Percentiles rank a stretch among this genome's conserved stretches.
phyloP scores from a whole-genome alignment of 2,329 filamentous ascomycete species.

The Annulohypoxylon truncatum region DNA sequence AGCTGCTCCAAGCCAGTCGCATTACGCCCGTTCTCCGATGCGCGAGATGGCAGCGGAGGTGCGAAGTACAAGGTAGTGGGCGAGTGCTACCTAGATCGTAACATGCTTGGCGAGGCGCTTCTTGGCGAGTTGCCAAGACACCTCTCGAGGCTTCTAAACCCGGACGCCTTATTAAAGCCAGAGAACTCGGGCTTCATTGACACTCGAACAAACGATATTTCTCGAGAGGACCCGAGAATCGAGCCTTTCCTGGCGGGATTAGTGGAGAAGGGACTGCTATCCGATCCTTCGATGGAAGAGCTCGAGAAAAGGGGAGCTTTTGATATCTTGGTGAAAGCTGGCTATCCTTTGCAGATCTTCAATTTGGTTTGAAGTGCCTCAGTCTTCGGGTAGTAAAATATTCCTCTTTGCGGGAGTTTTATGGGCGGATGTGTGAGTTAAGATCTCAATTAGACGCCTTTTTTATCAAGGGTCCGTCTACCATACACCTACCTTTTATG shows the following conservation, averaged over 20 bases:
- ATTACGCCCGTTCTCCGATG: not conserved
- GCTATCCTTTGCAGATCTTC: not conserved
- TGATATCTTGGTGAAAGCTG: not conserved
- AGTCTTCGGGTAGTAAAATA: no score
- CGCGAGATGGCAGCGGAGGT: not conserved
- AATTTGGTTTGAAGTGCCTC: not conserved
- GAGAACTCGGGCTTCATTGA: not conserved
- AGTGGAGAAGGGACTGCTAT: not conserved
- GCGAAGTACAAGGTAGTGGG: not conserved
- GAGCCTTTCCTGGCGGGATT: not conserved
- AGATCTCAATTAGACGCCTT: no score
- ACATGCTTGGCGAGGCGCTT: not conserved
- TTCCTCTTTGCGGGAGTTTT: no score
- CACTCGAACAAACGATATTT: not conserved
- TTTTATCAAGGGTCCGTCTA: no score
- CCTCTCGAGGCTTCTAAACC: not conserved
- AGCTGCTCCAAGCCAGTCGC: not conserved
- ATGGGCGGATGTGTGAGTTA: no score
- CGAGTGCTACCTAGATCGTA: not conserved
- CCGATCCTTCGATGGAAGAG: not conserved
- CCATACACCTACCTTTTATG: no score
- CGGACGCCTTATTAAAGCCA: not conserved
- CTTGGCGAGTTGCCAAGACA: not conserved
- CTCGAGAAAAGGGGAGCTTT: not conserved
- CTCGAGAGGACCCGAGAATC: not conserved